Evolutionary conservation across 1,284 basidiomycete genomes (phyloP), one percentile per base, ranked within the genome.

Genomic region (Cutaneotrichosporon dermatis): DNA sequence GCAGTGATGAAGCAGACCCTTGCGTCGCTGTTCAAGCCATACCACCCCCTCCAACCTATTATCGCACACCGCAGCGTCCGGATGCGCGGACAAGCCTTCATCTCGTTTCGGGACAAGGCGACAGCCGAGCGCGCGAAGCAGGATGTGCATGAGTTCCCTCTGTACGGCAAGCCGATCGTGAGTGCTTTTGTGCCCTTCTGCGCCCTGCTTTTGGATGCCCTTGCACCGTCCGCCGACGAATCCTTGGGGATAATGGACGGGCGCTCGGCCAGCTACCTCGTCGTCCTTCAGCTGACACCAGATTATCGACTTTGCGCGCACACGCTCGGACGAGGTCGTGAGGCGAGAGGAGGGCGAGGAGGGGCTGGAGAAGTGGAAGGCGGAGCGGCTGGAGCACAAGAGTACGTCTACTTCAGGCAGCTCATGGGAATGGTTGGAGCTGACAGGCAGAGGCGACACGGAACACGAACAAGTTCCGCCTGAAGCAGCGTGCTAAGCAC

Each of bases 81-180:
- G 39, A 99, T 99, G 96, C 84, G 96, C 44, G 95, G 95, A 10
- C 95, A 99, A 79, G 95, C 95, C 5, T 99, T 99, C 72, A 90
- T 99, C 15, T 92, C 90, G 37, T 96, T 99, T 76, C 83, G 83
- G 62, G 85, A 86, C 53, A 82, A 85, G 54, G 88, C 94, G 60
- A 83, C 85, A 56, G 95, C 95, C 39, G 83, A 84, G 71, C 90
- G 88, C 76, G 95, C 95, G 5, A 82, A 90, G 83, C 89, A 85
- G 79, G 95, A 99, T 76, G 92, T 97, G 42, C 84, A 87, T 59
- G 87, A 92, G 51, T 98, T 99, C 75, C 95, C 95, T 6, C 78
- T 99, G 37, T 99, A 99, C 74, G 91, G 92, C 7, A 96, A 96
- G 76, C 91, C 94, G 2, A 93, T 99, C 86, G 92, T 93, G 67